Evolutionary conservation across 345 rosid species (phyloP), one percentile per base, ranked within the genome.

Genomic region (Gossypium longicalyx): DNA sequence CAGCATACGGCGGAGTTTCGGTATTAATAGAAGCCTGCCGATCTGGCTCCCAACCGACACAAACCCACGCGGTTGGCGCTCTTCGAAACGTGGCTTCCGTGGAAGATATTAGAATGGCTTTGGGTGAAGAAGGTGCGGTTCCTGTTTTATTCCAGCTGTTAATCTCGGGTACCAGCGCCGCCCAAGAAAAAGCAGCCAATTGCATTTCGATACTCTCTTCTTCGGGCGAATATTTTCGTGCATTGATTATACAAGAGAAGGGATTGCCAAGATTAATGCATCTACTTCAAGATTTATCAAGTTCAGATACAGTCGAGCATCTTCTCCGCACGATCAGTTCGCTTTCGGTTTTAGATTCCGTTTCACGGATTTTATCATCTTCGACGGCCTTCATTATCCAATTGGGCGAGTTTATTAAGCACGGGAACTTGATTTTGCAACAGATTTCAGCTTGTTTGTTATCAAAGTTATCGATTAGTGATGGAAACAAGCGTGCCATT

Each of bases 121-220:
- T 92, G 34, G 92, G 78, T 12, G 97, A 90, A 74, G 95, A 92
- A 87, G 97, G 88, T 13, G 93, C 86, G 0, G 80, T 92, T 8
- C 88, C 93, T 12, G 86, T 89, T 44, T 82, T 92, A 7, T 70
- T 90, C n/a, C 84, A 84, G 44, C 71, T 89, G 19, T 74, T 90
- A 52, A 70, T 72, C 45, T 87, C 91, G 4, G 76, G 79, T 44
- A 71, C 88, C 2, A 67, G 69, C 3, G 80, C 82, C 0, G 83
- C 86, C 0, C 82, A 82, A 74, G 93, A 89, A 60, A 90, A 90
- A 43, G 83, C 92, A 7, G 87, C 89, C 9, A 73, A 51, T 61
- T 86, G 87, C 71, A 59, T 90, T 19, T 80, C 92, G 7, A 79
- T 84, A n/a, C 79, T 90, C 16, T 86, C 95, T 58, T 82, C 87